Conservation (phyloP, 768 basidiomycete genomes). For the Goffeauzyma gilvescens region DNA sequence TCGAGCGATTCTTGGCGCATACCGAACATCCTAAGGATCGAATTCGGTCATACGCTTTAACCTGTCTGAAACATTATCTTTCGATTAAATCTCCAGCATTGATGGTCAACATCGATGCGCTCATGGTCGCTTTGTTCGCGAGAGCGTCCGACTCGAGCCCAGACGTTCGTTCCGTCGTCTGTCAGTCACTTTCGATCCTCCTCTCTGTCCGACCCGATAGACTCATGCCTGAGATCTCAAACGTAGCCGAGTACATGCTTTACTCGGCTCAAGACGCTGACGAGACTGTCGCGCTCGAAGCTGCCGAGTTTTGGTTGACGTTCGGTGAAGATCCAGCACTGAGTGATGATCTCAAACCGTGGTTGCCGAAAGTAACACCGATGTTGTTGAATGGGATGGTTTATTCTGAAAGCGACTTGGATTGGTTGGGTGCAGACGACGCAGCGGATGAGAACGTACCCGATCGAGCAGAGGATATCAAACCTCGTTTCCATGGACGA, state of each 20-base stretch:
- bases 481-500: slow-evolving; percentile 73
- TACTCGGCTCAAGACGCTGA: slow-evolving; percentile 96
- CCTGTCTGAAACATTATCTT: slow-evolving; percentile 85
- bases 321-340: slow-evolving; percentile 91
- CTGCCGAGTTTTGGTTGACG: slow-evolving; percentile 98
- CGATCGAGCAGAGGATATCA: slow-evolving; percentile 88
- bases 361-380: slow-evolving; percentile 78
- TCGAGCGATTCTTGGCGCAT: slow-evolving; percentile 79
- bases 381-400: slow-evolving; percentile 94
- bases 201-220: slow-evolving; percentile 86
- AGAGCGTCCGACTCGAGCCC: slow-evolving; percentile 83
- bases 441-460: slow-evolving; percentile 69
- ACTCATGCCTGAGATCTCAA: slow-evolving; percentile 82
- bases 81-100: slow-evolving; percentile 72
- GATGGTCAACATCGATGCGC: slow-evolving; percentile 73
- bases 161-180: slow-evolving; percentile 86
- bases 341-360: slow-evolving; percentile 60
- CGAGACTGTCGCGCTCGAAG: slow-evolving; percentile 83
- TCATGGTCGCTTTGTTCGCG: slow-evolving; percentile 83
- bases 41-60: slow-evolving; percentile 81
- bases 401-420: slow-evolving; percentile 86
- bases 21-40: slow-evolving; percentile 68
- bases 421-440: slow-evolving; percentile 79
- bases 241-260: slow-evolving; percentile 96
- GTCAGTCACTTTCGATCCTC: slow-evolving; percentile 81